Percentiles rank a stretch among this genome's conserved stretches.
Evolutionary conservation across 2,329 filamentous ascomycete genomes (phyloP).

Genomic region (Calonectria hongkongensis): DNA sequence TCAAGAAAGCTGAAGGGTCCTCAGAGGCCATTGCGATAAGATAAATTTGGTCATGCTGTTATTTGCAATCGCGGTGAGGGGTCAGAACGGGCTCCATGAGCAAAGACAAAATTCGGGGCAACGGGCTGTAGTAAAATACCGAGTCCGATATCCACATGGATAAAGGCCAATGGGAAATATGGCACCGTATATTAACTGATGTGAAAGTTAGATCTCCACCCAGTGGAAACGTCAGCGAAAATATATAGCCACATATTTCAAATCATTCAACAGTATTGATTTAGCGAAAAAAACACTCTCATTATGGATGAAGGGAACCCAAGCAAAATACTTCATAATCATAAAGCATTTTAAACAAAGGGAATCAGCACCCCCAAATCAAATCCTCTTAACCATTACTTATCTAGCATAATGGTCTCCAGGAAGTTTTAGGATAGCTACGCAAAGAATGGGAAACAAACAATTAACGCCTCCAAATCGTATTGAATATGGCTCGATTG

Average conservation of each 20-base stretch:
- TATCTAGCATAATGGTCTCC: too few relatives aligned
- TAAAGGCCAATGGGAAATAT: neutral
- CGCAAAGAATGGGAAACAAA: too few relatives aligned
- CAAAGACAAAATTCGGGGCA: neutral
- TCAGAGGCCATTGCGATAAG: neutral
- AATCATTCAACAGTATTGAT: too few relatives aligned
- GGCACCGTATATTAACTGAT: neutral
- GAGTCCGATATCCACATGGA: slow-evolving; percentile 3
- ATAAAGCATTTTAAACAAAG: too few relatives aligned
- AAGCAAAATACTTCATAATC: too few relatives aligned
- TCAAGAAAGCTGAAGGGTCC: neutral
- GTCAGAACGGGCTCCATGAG: neutral
- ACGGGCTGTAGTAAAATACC: slow-evolving; percentile 1
- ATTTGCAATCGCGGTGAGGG: neutral
- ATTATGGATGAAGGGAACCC: too few relatives aligned
- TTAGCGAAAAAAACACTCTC: too few relatives aligned
- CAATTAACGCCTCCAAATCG: too few relatives aligned
- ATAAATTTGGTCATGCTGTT: neutral
- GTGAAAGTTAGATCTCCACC: neutral
- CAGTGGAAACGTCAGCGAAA: neutral
- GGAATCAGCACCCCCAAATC: too few relatives aligned
- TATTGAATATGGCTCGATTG: too few relatives aligned
- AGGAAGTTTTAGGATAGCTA: too few relatives aligned
- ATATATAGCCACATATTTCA: neutral
- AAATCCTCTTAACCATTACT: too few relatives aligned